phyloP scores from a whole-genome alignment of 1,139 yeast species.

The Candida tetrigidarum region DNA sequence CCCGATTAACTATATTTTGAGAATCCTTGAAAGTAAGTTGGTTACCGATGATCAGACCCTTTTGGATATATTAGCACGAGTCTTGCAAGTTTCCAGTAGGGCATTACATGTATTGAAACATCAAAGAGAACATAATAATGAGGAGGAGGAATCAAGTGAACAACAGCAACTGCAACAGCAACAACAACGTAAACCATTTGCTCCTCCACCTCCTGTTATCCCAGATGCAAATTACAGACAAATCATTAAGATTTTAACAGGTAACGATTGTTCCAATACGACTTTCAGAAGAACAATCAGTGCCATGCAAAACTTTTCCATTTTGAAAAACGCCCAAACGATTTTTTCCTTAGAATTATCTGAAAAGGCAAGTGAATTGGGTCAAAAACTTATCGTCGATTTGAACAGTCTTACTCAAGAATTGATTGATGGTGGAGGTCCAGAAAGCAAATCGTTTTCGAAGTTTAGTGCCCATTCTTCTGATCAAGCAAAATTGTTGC shows the following conservation, averaged over 20 bases:
- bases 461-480: conserved; percentile 83
- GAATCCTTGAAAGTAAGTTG: conserved; percentile 62
- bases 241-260: conserved; percentile 71
- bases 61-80: conserved; percentile 76
- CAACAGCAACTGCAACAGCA: conserved; percentile 4
- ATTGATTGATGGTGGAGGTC: conserved; percentile 46
- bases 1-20: conserved; percentile 74
- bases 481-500: conserved; percentile 82
- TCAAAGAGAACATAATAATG: conserved; percentile 16
- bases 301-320: conserved; percentile 78
- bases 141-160: background rate
- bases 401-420: conserved; percentile 54
- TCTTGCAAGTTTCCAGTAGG: conserved; percentile 76
- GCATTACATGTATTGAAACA: conserved; percentile 61
- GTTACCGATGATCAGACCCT: conserved; percentile 74
- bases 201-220: conserved; percentile 68
- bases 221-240: conserved; percentile 66
- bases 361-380: conserved; percentile 63
- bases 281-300: conserved; percentile 86
- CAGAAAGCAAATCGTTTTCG: conserved; percentile 57
- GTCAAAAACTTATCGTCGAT: conserved; percentile 61
- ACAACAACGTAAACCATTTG: conserved; percentile 34
- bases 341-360: conserved; percentile 74
- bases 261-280: conserved; percentile 84
- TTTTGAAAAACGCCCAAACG: conserved; percentile 62